Percentiles rank a stretch among this genome's conserved stretches.
phyloP scores from a whole-genome alignment of 2,329 filamentous ascomycete species.

The Ophiocordyceps unilateralis region DNA sequence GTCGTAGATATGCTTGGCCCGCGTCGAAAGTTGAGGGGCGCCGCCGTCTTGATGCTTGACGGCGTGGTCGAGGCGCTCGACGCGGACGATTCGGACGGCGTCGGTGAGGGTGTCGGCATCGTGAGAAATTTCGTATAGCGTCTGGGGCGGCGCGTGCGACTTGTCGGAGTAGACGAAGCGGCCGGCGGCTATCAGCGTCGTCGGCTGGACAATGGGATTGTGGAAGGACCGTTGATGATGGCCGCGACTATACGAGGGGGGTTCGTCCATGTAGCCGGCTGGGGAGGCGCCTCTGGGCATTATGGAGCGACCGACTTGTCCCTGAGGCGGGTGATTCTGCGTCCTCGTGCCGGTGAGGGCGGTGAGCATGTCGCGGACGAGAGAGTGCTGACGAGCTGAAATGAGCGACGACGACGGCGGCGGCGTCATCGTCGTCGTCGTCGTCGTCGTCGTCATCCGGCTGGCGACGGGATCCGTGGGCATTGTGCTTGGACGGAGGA shows the following conservation, averaged over 20 bases:
- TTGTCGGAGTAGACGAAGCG: conserved; percentile 17
- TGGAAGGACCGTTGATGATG: conserved; percentile 1
- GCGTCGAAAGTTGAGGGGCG: conserved; percentile 10
- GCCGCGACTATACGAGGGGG: conserved; percentile 10
- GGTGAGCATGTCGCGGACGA: background rate
- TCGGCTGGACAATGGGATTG: conserved; percentile 10
- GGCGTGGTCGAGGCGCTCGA: conserved; percentile 14
- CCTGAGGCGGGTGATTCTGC: background rate
- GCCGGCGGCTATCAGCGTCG: conserved; percentile 15
- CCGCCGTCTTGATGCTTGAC: conserved; percentile 8
- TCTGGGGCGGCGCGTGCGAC: conserved; percentile 8
- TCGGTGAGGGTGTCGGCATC: conserved; percentile 15
- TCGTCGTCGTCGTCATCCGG: background rate
- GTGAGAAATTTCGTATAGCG: conserved; percentile 19
- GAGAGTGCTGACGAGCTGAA: background rate
- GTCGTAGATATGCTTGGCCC: conserved; percentile 16
- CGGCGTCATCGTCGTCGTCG: background rate
- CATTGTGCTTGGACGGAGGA: too few species aligned
- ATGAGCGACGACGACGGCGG: background rate
- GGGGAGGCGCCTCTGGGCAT: background rate
- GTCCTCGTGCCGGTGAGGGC: background rate
- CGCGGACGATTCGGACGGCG: conserved; percentile 12
- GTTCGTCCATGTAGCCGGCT: conserved; percentile 1
- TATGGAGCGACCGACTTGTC: background rate
- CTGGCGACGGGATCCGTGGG: background rate